Evolutionary conservation across 345 rosid genomes (phyloP).

Genomic region (Eucalyptus erythrocorys): DNA sequence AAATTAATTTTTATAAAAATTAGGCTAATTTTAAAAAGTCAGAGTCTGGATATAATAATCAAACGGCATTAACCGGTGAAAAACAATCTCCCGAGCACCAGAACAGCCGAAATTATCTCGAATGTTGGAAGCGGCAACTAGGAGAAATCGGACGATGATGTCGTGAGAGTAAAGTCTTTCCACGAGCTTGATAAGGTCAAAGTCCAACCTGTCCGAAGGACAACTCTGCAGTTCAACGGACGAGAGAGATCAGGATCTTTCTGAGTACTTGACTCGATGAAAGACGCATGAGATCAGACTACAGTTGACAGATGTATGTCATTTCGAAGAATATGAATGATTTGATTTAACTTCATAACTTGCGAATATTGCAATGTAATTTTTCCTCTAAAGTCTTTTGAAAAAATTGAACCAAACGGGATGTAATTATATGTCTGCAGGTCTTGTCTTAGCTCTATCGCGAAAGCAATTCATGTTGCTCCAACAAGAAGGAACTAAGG

Average conservation of each 20-base stretch:
- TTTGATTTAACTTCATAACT: background rate
- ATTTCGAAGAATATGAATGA: background rate
- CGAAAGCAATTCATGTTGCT: background rate
- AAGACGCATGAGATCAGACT: background rate
- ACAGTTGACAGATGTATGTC: background rate
- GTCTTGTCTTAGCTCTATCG: background rate
- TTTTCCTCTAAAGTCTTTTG: too few species aligned
- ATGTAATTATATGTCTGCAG: background rate
- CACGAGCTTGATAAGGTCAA: background rate
- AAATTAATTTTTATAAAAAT: too few species aligned
- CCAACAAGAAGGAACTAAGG: too few species aligned
- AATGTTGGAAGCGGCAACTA: background rate
- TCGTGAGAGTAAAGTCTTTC: background rate
- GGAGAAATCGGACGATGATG: fast-evolving
- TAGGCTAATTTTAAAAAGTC: too few species aligned
- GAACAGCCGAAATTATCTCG: background rate
- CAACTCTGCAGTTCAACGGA: background rate
- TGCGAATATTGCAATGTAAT: background rate
- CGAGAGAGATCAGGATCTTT: background rate
- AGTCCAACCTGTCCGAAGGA: background rate
- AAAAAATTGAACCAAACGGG: too few species aligned
- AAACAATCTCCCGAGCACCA: background rate
- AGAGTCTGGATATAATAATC: background rate
- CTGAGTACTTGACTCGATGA: background rate
- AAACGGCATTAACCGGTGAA: background rate